These are phyloP conservation scores for Fusarium tricinctum DNA, from an alignment of 2,329 filamentous ascomycete genomes.

Conservation along the genomic window DNA sequence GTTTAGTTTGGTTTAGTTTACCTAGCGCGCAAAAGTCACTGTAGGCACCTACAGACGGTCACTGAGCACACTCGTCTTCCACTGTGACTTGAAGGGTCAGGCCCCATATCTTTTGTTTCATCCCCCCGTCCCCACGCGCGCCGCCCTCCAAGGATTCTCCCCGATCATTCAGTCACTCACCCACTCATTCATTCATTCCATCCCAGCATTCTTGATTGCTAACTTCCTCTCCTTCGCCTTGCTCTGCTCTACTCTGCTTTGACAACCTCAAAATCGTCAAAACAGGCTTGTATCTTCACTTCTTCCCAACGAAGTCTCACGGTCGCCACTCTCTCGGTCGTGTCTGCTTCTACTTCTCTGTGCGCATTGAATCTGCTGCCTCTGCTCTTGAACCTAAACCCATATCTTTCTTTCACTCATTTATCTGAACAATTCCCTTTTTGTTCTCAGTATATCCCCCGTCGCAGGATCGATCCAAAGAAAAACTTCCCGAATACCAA, in stretches of 20 bases:
- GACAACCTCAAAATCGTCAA: conserved; percentile 34
- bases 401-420: conserved; percentile 23
- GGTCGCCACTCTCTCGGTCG: conserved; percentile 42
- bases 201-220: conserved; percentile 28
- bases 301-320: conserved; percentile 41
- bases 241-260: conserved; percentile 35
- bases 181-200: conserved; percentile 26
- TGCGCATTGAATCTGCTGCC: conserved; percentile 36
- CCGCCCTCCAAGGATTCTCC: conserved; percentile 13
- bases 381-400: conserved; percentile 26
- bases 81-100: conserved; percentile 12
- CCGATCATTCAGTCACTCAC: not conserved
- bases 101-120: conserved; percentile 50
- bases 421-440: conserved; percentile 5
- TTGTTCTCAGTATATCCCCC: conserved; percentile 35
- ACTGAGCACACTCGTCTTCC: conserved; percentile 2
- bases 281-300: conserved; percentile 44
- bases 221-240: conserved; percentile 43
- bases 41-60: conserved; percentile 6
- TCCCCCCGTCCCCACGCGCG: conserved; percentile 43
- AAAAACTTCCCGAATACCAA: conserved; percentile 39
- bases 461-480: conserved; percentile 50
- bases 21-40: not conserved
- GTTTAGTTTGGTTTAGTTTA: conserved; percentile 4
- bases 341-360: conserved; percentile 33